Base-by-base conservation (phyloP, 768 basidiomycete genomes). In the Phaffia australis region DNA sequence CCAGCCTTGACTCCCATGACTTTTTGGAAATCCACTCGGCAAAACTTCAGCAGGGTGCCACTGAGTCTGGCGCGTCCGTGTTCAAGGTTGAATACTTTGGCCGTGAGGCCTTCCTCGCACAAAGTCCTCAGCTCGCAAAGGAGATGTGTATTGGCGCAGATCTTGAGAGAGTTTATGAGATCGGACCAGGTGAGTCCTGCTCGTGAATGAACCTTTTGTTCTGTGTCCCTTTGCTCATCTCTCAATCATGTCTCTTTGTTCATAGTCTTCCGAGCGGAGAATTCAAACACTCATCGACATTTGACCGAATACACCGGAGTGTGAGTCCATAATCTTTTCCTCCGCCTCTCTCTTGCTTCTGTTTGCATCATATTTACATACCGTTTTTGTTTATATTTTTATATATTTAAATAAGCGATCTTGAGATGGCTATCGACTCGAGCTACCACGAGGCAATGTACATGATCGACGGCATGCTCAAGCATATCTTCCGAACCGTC, bases 11-110 rank as follows among this genome's bases (percentile, higher is more conserved):
- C 32, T 25, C 56, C 11, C 16, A 46, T 42, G 59, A 29, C 30
- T 60, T 60, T 32, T 42, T 60, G 15, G 59, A 60, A 25, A 60
- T 60, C 11, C 59, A 60, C 35, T 46, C 59, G 21, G 59, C 59
- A 30, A 60, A 60, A 21, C 59, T 60, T 18, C 59, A 60, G 25
- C 19, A n/a, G 21, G 59, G 35, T 42, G 59, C 59, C 5, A 60
- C 29, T 11, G 59, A 60, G 32, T 18, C 19, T 5, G 59, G 59
- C 46, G 59, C 59, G 23, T 42, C 32, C 15, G 59, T 60, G 8
- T 60, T 60, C 59, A 60, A 60, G 32, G 32, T 60, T 21, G 59
- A 30, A 5, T 60, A 60, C 47, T 60, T 60, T 60, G 59, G 59
- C 7, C 32, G 59, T 42, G 35, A n/a, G 7, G 59, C 59, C 27